Conservation (phyloP, 2,329 filamentous ascomycete genomes). For the Cylindrodendrum hubeiense region DNA sequence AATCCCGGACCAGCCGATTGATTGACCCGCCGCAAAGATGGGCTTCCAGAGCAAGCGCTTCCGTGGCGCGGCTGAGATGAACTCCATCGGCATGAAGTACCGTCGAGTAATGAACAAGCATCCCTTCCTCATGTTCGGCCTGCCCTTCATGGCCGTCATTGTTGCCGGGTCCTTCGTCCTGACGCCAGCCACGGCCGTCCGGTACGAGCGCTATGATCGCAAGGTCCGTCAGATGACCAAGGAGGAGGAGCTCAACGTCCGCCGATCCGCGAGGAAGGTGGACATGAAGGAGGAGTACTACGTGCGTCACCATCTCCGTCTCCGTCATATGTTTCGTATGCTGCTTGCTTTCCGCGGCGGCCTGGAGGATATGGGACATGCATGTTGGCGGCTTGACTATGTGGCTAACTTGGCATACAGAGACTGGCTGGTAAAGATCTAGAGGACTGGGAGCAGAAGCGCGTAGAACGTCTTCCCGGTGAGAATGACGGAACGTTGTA, state of each 20-base stretch:
- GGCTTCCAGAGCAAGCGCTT: slow-evolving; percentile 80
- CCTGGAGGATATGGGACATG: not conserved
- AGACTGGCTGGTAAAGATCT: slow-evolving; percentile 81
- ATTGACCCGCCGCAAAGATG: slow-evolving; percentile 38
- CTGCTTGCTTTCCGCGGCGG: not conserved
- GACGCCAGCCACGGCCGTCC: slow-evolving; percentile 91
- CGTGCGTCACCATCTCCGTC: slow-evolving; percentile 63
- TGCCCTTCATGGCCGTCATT: slow-evolving; percentile 92
- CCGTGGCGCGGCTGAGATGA: slow-evolving; percentile 73
- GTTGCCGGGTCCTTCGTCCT: slow-evolving; percentile 93
- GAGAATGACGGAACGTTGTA: slow-evolving; percentile 86
- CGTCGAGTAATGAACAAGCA: slow-evolving; percentile 79
- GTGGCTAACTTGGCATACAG: slow-evolving; percentile 39
- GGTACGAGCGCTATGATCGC: slow-evolving; percentile 93
- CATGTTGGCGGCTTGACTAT: not conserved
- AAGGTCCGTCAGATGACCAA: slow-evolving; percentile 87
- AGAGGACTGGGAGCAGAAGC: slow-evolving; percentile 96
- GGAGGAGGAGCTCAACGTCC: slow-evolving; percentile 88
- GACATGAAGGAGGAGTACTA: slow-evolving; percentile 91
- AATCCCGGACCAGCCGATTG: not conserved
- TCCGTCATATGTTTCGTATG: not conserved
- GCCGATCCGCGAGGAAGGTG: slow-evolving; percentile 76
- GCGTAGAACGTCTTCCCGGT: slow-evolving; percentile 88
- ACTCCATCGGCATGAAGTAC: slow-evolving; percentile 81
- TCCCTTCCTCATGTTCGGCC: slow-evolving; percentile 92